These are phyloP conservation scores for Boletus insuetus DNA, from an alignment of 768 basidiomycete species.

Conservation along the genomic window DNA sequence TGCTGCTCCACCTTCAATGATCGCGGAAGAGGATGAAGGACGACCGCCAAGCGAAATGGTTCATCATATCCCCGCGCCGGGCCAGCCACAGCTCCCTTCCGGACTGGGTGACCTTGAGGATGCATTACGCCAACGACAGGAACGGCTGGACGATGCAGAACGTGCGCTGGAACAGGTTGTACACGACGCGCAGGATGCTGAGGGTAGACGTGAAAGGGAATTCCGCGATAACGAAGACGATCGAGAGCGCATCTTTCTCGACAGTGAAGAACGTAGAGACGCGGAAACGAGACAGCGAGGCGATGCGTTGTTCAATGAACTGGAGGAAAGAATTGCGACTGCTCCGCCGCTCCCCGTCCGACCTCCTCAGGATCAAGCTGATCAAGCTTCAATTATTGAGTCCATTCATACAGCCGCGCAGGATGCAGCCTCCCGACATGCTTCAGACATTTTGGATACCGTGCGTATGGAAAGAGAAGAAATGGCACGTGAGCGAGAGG, in stretches of 20 bases:
- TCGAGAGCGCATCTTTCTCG: conserved; percentile 57
- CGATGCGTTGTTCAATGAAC: conserved; percentile 22
- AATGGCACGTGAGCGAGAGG: conserved; percentile 51
- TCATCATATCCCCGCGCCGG: conserved; percentile 26
- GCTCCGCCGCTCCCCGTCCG: conserved; percentile 22
- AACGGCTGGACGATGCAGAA: conserved; percentile 57
- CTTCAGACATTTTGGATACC: conserved; percentile 56
- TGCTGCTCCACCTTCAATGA: conserved; percentile 6
- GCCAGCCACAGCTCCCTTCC: conserved; percentile 7
- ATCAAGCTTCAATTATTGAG: conserved; percentile 35
- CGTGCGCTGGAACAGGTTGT: conserved; percentile 47
- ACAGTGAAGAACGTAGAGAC: conserved; percentile 56
- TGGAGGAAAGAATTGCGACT: conserved; percentile 29
- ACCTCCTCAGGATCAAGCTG: conserved; percentile 16
- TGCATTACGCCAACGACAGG: conserved; percentile 44
- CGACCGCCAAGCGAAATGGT: conserved; percentile 27
- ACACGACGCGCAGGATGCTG: conserved; percentile 53
- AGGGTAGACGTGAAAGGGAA: conserved; percentile 60
- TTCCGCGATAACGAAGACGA: conserved; percentile 67
- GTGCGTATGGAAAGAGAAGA: conserved; percentile 61
- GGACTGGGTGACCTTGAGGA: conserved; percentile 41
- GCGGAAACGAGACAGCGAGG: conserved; percentile 47
- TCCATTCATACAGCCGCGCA: conserved; percentile 43
- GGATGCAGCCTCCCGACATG: conserved; percentile 56
- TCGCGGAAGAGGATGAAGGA: conserved; percentile 18